A percentile compares a stretch with the other conserved stretches of the same genome.
Evolutionary conservation across 805 yeast genomes (phyloP).

Genomic region (Wickerhamiella hasegawae): DNA sequence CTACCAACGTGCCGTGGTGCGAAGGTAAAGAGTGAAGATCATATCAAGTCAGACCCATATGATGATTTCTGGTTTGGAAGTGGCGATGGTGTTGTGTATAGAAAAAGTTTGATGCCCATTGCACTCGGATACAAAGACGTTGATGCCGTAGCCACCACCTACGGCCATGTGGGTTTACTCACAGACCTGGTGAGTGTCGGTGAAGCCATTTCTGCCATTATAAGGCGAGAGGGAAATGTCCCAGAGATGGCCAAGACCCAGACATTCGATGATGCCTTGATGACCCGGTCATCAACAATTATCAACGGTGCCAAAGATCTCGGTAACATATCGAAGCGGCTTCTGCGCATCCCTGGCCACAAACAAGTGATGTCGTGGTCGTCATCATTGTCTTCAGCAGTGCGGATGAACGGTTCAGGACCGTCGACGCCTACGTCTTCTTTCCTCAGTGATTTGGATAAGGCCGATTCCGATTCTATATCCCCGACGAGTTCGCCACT

Average conservation of each 20-base stretch:
- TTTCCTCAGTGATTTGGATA: too few species aligned
- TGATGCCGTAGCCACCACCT: conserved; percentile 44
- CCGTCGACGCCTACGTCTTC: too few species aligned
- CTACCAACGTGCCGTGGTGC: conserved; percentile 81
- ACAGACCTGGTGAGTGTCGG: conserved; percentile 61
- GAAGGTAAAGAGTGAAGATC: conserved; percentile 43
- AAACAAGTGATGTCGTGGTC: too few species aligned
- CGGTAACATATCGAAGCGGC: too few species aligned
- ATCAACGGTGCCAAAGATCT: too few species aligned
- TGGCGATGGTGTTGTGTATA: conserved; percentile 88
- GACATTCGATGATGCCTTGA: too few species aligned
- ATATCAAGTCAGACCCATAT: conserved; percentile 55
- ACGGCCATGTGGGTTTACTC: conserved; percentile 71
- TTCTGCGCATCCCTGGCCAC: too few species aligned
- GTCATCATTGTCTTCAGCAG: too few species aligned
- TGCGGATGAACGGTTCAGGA: too few species aligned
- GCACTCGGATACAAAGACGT: conserved; percentile 52
- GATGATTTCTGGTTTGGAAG: conserved; percentile 69
- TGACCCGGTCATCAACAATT: too few species aligned
- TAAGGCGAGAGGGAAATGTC: neutral
- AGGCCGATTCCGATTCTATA: too few species aligned
- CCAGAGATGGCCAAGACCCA: neutral
- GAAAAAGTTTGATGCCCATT: conserved; percentile 70
- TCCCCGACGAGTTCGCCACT: too few species aligned
- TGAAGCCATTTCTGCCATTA: conserved; percentile 46